Base-by-base conservation (phyloP, 1,284 basidiomycete species). In the Trichosporon sp. region DNA sequence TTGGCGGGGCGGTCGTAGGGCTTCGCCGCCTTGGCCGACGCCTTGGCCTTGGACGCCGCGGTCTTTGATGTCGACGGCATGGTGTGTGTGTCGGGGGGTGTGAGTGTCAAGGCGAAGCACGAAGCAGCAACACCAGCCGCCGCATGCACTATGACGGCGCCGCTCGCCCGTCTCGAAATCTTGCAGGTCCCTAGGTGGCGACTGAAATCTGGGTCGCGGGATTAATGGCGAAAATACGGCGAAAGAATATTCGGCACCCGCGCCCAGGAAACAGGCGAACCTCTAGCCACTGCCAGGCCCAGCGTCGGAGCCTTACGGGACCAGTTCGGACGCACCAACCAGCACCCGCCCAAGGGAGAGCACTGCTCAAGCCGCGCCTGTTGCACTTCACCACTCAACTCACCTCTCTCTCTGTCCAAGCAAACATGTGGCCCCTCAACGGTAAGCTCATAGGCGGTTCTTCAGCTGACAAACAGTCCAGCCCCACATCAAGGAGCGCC, bases 401-500 rank as follows among this genome's bases (percentile, higher is more conserved):
- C 70, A 72, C 72, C 72, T 70, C 71, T 71, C 72, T 64, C 42
- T 34, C 58, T 47, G 27, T 32, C 66, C 44, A 65, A 72, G 21
- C 63, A 66, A 68, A 44, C 62, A 80, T 80, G 75, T 76, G 74
- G 72, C 67, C 80, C 69, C 69, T 82, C 65, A 79, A 77, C 76
- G 65, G 80, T 81, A 70, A 75, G 80, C 12, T 15, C 27, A 4
- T n/a, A 7, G 2, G 0, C 3, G 34, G n/a, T 21, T 5, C 15
- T 44, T 25, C 25, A 58, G 66, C 74, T 75, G n/a, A 74, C 70
- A 62, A 25, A 42, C 70, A 80, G 79, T 70, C 67, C 72, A 73
- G 65, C 79, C 79, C 74, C 72, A 73, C 62, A 73, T 83, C 71
- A 67, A 74, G 71, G 78, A 77, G 72, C 80, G 78, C 78, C 81